Evolutionary conservation across 73 alveolate genomes (phyloP), one percentile per base, ranked within the genome.

Genomic region (Symbiodinium pilosum): DNA sequence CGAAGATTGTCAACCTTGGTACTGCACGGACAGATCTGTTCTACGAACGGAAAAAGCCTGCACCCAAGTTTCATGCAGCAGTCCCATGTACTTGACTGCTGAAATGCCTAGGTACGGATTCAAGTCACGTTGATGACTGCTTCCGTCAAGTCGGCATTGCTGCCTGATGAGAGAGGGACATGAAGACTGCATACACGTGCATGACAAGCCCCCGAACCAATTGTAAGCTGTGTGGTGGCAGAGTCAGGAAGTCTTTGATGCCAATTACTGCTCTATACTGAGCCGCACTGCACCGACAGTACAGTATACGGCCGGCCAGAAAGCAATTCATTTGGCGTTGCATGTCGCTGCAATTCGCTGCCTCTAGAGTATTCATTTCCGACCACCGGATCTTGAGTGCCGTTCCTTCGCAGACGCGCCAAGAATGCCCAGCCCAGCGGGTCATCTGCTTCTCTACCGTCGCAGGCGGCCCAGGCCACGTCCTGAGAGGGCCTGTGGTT

Each of bases 1-100:
- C 99, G 32, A 99, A 99, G 99, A 99, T 99, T 44, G 99, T 99
- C 51, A 99, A 99, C 99, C 99, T 99, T 83, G 99, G 99, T 26
- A 99, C 99, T 41, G 99, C 99, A 16, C 99, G 99, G 94, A 99
- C 99, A 42, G 99, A 99, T 99, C 99, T 99, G 85, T 99, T 99
- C 99, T 99, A 99, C 99, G 99, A 99, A 92, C 99, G 99, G 99
- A 99, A 99, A 99, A 99, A 99, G 99, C 99, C 99, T 98, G 99
- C 99, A 89, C 99, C 99, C 92, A 99, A 99, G 99, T 43, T 95
- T 51, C 44, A 34, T 43, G 93, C 26, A 36, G 34, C 41, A 18
- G 34, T 16, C 34, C 26, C 40, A 42, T 12, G n/a, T n/a, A n/a
- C n/a, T 39, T 38, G 28, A n/a, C 39, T 40, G 12, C 34, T 40